These are phyloP conservation scores for Eucalyptus grandis DNA, from an alignment of 345 rosid genomes.

Conservation along the genomic window DNA sequence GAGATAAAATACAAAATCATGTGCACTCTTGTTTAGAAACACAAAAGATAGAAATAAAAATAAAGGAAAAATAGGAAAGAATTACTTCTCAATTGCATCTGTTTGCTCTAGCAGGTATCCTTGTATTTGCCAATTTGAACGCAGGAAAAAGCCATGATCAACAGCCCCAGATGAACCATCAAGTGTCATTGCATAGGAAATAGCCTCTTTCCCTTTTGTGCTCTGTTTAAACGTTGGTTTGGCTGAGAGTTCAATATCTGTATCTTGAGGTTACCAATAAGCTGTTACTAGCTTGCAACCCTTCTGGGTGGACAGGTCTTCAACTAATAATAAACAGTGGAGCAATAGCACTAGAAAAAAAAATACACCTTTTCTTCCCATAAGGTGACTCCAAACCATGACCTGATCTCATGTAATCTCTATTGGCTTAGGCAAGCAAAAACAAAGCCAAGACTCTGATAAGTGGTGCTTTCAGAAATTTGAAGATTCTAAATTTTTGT, in stretches of 20 bases:
- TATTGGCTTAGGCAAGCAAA: not conserved
- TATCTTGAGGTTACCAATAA: not conserved
- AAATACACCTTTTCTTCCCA: not conserved
- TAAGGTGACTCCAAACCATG: not conserved
- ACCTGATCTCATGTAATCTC: not conserved
- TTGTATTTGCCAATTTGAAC: conserved; percentile 78
- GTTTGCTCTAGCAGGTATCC: conserved; percentile 85
- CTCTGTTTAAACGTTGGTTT: conserved; percentile 27
- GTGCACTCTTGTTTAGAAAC: not conserved
- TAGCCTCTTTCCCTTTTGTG: conserved; percentile 27
- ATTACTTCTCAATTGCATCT: conserved; percentile 79
- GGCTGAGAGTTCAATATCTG: conserved; percentile 3
- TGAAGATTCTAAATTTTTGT: not conserved
- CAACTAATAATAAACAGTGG: not conserved
- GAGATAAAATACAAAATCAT: not conserved
- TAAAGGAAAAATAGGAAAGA: not conserved
- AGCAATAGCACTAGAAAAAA: not conserved
- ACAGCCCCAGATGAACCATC: conserved; percentile 20
- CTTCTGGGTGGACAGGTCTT: not conserved
- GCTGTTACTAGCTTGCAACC: not conserved
- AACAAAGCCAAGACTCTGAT: not conserved
- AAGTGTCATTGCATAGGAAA: conserved; percentile 16
- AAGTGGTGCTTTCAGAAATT: not conserved
- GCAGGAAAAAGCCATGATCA: conserved; percentile 42
- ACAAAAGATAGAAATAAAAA: not conserved